Base-by-base conservation (phyloP, 2,329 filamentous ascomycete species). In the Corinectria fuckeliana region DNA sequence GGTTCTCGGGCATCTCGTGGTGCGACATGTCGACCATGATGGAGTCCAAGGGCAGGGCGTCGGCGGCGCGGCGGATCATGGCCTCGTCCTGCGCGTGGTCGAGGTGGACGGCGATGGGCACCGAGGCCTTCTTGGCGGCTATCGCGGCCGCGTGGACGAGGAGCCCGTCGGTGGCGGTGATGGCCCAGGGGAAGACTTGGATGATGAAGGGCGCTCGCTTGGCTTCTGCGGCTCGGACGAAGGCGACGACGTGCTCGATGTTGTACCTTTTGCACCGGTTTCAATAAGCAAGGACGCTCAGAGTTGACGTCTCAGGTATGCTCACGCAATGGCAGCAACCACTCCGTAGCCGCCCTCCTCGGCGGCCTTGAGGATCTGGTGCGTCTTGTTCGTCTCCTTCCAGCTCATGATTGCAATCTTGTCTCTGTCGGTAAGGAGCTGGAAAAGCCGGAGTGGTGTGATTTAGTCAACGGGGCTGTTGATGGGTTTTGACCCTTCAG, bases 11-110 rank as follows among this genome's bases (percentile, higher is more conserved):
- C 66, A 87, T 87, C 65, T 90, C 88, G 69, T 89, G 86, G 71
- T 91, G 89, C 58, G 82, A 86, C 88, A 92, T 92, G 74, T 92
- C 90, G 0, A 91, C 85, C 89, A 92, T 91, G 71, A 92, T 91
- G 52, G 80, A 84, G 72, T 91, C 89, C 64, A 91, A 91, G 0
- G 80, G 80, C 34, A 86, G 76, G 59, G 83, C 79, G 0, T 85
- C 85, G 0, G 86, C 86, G 0, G 76, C 76, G 5, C 54, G 34
- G 32, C 81, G 80, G 61, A 90, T 87, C 41, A 86, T 81, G 56
- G 81, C 81, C 26, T 84, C 82, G 47, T 63, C 60, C 68, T 89
- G 87, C 5, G 86, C 86, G 72, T 90, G 88, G 76, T 91, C 88
- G 69, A 91, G 82, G 74, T 90, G 88, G 10, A 90, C 75, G 3